Evolutionary conservation across 345 rosid genomes (phyloP), one percentile per base, ranked within the genome.

Genomic region (Carallia pectinifolia): DNA sequence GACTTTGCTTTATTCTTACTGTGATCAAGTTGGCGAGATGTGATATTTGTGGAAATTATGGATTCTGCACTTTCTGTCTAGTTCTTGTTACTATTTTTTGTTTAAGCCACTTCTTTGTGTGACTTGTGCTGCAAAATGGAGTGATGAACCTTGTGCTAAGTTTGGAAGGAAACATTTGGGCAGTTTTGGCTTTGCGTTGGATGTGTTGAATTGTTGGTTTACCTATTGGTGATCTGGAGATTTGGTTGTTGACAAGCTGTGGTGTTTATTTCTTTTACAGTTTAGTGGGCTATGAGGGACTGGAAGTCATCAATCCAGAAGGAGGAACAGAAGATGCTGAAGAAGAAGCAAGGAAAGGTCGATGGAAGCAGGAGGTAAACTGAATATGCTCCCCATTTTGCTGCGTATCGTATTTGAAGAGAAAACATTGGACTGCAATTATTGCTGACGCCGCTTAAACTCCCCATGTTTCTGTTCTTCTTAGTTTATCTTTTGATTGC

Each of bases 301-400:
- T 93, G 68, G 98, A 93, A 82, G 97, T 93, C 44, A 82, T 93
- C 50, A 90, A 93, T 80, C 98, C 98, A 9, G 98, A 93, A 54
- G 98, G 97, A 80, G 96, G 93, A 63, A 89, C 86, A 56, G 98
- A 93, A 80, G 97, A 93, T 61, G 93, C 92, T 0, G 96, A 81
- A 81, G 98, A 93, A 77, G 96, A 93, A 85, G 98, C 98, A 74
- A 88, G 78, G 65, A 86, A 78, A 80, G 97, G 98, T 80, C 85
- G 98, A 83, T 91, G 98, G 98, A 88, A 69, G 69, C 90, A 89
- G 67, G 94, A 93, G 90, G 97, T 89, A 69, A 33, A 33, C 47
- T 40, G 8, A n/a, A 19, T 59, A 58, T 54, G 53, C 19, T 66
- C 29, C 10, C 34, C 65, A 6, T 72, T 10, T 7, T 71, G 10